A percentile compares a stretch with the other conserved stretches of the same genome.
Evolutionary conservation across 2,329 filamentous ascomycete species (phyloP).

Genomic region (Cladosporium sp.): DNA sequence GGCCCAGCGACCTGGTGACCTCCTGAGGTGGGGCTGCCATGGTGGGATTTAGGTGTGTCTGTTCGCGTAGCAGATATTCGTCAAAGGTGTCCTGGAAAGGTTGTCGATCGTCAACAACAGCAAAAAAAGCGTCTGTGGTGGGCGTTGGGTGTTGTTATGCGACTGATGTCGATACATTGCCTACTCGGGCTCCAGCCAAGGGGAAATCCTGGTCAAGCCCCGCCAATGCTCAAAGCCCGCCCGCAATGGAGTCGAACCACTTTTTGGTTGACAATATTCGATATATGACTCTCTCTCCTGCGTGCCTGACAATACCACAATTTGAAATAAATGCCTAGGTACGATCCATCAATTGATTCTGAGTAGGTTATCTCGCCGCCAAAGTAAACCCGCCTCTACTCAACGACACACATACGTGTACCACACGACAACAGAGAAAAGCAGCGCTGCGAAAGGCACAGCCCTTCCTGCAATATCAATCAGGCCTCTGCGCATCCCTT

Average conservation of each 20-base stretch:
- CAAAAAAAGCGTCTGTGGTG: neutral
- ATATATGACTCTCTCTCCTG: neutral
- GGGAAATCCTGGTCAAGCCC: slow-evolving; percentile 3
- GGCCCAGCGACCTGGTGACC: slow-evolving; percentile 41
- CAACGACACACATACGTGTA: neutral
- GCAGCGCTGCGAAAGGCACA: neutral
- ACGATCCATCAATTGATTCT: too few species aligned
- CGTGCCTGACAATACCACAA: neutral
- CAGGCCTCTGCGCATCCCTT: slow-evolving; percentile 8
- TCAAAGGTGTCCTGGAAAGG: neutral
- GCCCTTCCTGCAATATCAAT: slow-evolving; percentile 1
- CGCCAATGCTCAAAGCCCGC: neutral
- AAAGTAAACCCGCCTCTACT: neutral
- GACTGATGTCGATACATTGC: neutral
- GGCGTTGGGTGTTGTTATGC: neutral
- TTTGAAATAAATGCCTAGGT: neutral
- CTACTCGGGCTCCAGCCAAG: neutral
- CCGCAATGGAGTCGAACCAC: slow-evolving; percentile 5
- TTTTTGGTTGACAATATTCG: neutral
- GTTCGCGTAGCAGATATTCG: neutral
- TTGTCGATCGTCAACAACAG: neutral
- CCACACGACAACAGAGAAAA: neutral
- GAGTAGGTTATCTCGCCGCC: neutral
- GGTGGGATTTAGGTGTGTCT: neutral
- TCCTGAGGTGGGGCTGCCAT: slow-evolving; percentile 16